Evolutionary conservation across 208 protist genomes (phyloP), one percentile per base, ranked within the genome.

Genomic region (Histomonas meleagridis): DNA sequence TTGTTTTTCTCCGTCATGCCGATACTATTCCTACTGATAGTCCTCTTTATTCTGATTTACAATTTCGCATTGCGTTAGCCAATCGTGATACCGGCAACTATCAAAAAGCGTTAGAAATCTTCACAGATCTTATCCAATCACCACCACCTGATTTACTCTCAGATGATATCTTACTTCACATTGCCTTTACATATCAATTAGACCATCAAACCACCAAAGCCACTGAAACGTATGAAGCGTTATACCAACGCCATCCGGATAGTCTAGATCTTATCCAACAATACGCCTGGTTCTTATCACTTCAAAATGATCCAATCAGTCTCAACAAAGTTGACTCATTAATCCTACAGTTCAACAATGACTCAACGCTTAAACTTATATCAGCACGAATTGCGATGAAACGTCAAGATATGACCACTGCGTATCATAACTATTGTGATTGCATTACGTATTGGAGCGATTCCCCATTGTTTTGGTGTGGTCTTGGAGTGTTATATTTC

Each of bases 101-200:
- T 26, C 40, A 49, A 49, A 32, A 14, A 79, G n/a, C 40, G 49
- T 79, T 79, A 14, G 49, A 79, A 79, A 3, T 21, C 14, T 23
- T 35, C 10, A 14, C n/a, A n/a, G 40, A 48, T 51, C 46, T 14
- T 23, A 32, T 79, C 70, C n/a, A n/a, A n/a, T n/a, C n/a, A n/a
- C n/a, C n/a, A n/a, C 70, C 70, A 79, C 70, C 28, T 32, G 49
- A 79, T 79, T 51, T 79, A 48, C 46, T 23, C 46, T 32, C n/a
- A 51, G 70, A 79, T 40, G 70, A 79, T 51, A 79, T 79, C 40
- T 49, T 49, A 51, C 49, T 79, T 35, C 70, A 79, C 23, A 79
- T 51, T 18, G 70, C 70, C n/a, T 79, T 79, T 79, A 79, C 70
- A 48, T 79, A 79, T 79, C 70, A 79, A 79, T 14, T 79, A 18